These are phyloP conservation scores for Taphrina betulina DNA, from an alignment of 1,139 yeast species.

Conservation along the genomic window DNA sequence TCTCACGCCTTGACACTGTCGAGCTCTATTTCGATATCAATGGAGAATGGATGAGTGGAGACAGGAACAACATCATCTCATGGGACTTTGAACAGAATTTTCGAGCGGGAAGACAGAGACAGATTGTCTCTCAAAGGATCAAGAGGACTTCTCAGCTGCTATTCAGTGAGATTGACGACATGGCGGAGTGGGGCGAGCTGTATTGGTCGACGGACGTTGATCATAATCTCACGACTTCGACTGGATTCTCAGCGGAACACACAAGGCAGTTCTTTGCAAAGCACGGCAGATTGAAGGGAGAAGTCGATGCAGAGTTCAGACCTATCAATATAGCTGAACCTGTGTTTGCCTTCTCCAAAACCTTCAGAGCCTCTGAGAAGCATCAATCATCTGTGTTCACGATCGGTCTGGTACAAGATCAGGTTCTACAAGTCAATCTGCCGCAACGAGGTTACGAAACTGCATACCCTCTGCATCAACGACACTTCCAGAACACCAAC, in stretches of 20 bases:
- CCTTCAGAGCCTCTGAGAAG: neutral
- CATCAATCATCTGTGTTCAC: slow-evolving; percentile 5
- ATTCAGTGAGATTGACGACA: slow-evolving; percentile 11
- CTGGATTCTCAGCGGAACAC: slow-evolving; percentile 1
- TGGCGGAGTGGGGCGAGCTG: slow-evolving; percentile 27
- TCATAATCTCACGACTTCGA: neutral
- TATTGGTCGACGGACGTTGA: slow-evolving; percentile 3
- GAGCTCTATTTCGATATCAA: slow-evolving; percentile 16
- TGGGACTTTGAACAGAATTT: neutral
- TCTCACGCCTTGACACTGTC: neutral
- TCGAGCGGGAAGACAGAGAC: neutral
- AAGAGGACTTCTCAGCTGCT: slow-evolving; percentile 5
- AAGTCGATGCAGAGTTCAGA: neutral
- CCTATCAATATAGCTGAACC: slow-evolving; percentile 17
- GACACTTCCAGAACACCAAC: neutral
- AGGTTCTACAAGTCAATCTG: slow-evolving; percentile 14
- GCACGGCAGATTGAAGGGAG: neutral
- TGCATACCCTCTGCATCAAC: slow-evolving; percentile 2
- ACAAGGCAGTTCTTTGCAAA: slow-evolving; percentile 1
- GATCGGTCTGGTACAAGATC: slow-evolving; percentile 12
- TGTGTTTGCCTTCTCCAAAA: slow-evolving; percentile 12
- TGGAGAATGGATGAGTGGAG: slow-evolving; percentile 21
- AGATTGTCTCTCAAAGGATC: neutral
- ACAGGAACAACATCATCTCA: neutral
- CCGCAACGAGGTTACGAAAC: neutral